Percentiles rank a stretch among this genome's conserved stretches.
These are phyloP conservation scores for Syzygium aqueum DNA, from an alignment of 345 rosid species.

Conservation along the genomic window DNA sequence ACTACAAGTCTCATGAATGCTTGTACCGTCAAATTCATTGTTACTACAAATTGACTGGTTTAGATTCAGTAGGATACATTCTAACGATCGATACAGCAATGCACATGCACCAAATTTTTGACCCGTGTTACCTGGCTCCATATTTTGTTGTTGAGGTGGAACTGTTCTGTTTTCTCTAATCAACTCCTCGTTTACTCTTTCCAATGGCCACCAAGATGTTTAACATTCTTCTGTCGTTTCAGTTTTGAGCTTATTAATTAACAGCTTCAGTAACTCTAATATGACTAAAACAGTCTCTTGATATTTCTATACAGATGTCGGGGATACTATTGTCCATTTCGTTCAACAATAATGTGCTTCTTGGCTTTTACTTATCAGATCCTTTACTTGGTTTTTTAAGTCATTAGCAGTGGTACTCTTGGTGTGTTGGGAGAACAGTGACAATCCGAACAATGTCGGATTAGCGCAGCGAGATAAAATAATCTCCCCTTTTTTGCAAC, in stretches of 20 bases:
- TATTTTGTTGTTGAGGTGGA: neutral
- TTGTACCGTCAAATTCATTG: neutral
- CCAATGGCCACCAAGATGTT: neutral
- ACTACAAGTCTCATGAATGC: neutral
- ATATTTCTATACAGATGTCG: neutral
- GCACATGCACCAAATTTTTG: neutral
- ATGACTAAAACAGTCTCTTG: neutral
- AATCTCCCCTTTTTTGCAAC: no score
- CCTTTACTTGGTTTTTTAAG: conserved; percentile 23
- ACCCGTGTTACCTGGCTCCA: neutral
- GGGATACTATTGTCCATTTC: neutral
- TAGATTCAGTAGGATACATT: neutral
- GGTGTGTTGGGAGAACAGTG: conserved; percentile 21
- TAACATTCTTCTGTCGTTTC: neutral
- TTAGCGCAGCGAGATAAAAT: no score
- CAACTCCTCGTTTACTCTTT: neutral
- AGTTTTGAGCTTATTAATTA: neutral
- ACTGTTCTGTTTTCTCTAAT: neutral
- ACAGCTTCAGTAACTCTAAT: neutral
- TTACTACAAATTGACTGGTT: neutral
- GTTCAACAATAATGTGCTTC: neutral
- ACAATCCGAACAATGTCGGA: no score
- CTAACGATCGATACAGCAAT: neutral
- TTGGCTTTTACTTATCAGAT: neutral
- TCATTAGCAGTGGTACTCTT: conserved; percentile 92